A percentile compares a stretch with the other conserved stretches of the same genome.
These are phyloP conservation scores for Salinomyces thailandicus DNA, from an alignment of 2,329 filamentous ascomycete species.

Conservation along the genomic window DNA sequence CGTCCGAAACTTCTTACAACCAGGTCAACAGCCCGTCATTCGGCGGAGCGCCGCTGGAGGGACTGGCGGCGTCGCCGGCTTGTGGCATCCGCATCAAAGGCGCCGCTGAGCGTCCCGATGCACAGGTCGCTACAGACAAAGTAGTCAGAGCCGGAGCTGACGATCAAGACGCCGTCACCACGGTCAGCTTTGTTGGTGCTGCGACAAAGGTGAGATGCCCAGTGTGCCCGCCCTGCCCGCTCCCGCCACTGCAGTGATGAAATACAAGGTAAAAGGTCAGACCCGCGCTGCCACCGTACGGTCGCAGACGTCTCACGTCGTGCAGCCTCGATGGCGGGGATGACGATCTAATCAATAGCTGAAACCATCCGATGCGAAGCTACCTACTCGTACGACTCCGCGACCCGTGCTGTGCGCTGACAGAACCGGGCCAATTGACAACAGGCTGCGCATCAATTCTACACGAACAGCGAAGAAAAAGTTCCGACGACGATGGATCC, in stretches of 20 bases:
- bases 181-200: background rate
- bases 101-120: no score
- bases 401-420: no score
- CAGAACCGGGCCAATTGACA: no score
- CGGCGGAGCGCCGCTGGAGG: no score
- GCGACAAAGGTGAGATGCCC: background rate
- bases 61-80: no score
- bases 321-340: conserved; percentile 15
- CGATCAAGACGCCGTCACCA: background rate
- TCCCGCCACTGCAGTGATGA: conserved; percentile 43
- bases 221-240: no score
- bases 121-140: background rate
- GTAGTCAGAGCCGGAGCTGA: background rate
- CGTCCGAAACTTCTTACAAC: no score
- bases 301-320: conserved; percentile 23
- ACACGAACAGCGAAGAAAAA: no score
- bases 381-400: no score
- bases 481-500: no score
- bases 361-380: conserved; percentile 60
- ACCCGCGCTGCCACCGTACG: conserved; percentile 39
- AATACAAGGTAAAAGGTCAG: conserved; percentile 55
- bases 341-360: conserved; percentile 41
- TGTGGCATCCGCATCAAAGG: background rate
- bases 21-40: no score
- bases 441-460: no score